Percentiles rank a stretch among this genome's conserved stretches.
phyloP scores from a whole-genome alignment of 23 red algal species.

The Gracilaria caudata region DNA sequence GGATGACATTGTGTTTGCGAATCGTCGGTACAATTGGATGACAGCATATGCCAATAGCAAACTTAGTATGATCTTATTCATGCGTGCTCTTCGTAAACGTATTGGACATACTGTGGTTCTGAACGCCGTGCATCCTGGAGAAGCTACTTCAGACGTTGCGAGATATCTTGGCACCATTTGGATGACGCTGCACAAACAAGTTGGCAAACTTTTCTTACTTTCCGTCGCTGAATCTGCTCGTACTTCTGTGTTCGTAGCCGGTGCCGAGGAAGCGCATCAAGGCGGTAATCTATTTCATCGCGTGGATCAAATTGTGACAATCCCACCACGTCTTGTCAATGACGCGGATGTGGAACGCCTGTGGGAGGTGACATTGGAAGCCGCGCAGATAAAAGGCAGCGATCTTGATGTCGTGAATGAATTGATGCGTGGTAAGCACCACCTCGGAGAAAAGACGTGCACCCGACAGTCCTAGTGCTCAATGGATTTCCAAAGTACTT shows the following conservation, averaged over 20 bases:
- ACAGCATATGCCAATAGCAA: conserved; percentile 93
- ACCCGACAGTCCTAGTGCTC: too few species aligned
- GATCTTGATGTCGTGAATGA: conserved; percentile 35
- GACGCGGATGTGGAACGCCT: conserved; percentile 59
- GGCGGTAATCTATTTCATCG: conserved; percentile 52
- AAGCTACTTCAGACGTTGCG: conserved; percentile 68
- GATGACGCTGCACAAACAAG: conserved; percentile 56
- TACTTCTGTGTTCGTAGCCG: conserved; percentile 59
- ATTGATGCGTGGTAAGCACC: background rate
- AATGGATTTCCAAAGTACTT: too few species aligned
- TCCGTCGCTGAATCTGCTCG: conserved; percentile 39
- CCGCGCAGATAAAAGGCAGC: background rate
- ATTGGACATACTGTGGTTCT: conserved; percentile 24
- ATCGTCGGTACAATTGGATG: conserved; percentile 67
- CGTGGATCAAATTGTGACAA: conserved; percentile 11
- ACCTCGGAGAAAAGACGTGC: too few species aligned
- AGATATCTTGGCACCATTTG: conserved; percentile 57
- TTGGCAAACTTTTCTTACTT: conserved; percentile 62
- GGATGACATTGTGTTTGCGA: conserved; percentile 64
- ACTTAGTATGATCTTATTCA: conserved; percentile 81
- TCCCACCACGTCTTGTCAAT: conserved; percentile 30
- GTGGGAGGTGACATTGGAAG: conserved; percentile 54
- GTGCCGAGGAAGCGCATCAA: conserved; percentile 13
- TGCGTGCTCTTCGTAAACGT: conserved; percentile 56
- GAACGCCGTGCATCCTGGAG: conserved; percentile 64